Percentiles rank a stretch among this genome's conserved stretches.
These are phyloP conservation scores for Malus domestica DNA, from an alignment of 306 rosid genomes.

Conservation along the genomic window DNA sequence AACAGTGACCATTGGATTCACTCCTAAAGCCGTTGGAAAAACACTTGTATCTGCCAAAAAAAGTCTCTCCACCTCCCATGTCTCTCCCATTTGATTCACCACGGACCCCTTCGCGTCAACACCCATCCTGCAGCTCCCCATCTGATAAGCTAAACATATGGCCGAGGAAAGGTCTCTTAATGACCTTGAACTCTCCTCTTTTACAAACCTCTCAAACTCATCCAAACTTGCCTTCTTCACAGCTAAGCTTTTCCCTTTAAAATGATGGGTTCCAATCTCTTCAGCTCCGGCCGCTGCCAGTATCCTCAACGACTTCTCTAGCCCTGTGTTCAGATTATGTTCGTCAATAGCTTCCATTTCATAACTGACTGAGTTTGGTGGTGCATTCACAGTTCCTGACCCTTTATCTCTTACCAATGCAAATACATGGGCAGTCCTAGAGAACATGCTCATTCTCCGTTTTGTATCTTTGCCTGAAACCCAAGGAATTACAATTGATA, in stretches of 20 bases:
- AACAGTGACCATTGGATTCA: conserved; percentile 82
- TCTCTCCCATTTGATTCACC: conserved; percentile 64
- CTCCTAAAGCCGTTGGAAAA: conserved; percentile 80
- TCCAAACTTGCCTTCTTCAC: conserved; percentile 39
- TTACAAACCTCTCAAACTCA: conserved; percentile 64
- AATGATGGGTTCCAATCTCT: conserved; percentile 78
- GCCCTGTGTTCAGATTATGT: conserved; percentile 43
- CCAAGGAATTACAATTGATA: conserved; percentile 80
- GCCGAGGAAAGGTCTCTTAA: conserved; percentile 40
- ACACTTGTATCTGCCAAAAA: conserved; percentile 76
- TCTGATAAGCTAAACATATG: conserved; percentile 75
- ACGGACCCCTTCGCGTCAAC: conserved; percentile 37
- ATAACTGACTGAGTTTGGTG: conserved; percentile 31
- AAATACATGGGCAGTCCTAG: conserved; percentile 72
- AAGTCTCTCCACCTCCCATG: conserved; percentile 77
- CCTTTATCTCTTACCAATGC: conserved; percentile 76
- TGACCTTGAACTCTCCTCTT: conserved; percentile 64
- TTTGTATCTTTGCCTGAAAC: conserved; percentile 53
- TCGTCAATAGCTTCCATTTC: conserved; percentile 37
- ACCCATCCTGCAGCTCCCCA: conserved; percentile 90
- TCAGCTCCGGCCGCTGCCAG: conserved; percentile 84
- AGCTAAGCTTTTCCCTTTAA: conserved; percentile 43
- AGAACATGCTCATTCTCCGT: conserved; percentile 52
- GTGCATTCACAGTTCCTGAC: conserved; percentile 44
- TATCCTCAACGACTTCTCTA: conserved; percentile 60